Percentiles rank a stretch among this genome's conserved stretches.
Conservation (phyloP, 129 eudicot genomes). For the Smallanthus sonchifolius region DNA sequence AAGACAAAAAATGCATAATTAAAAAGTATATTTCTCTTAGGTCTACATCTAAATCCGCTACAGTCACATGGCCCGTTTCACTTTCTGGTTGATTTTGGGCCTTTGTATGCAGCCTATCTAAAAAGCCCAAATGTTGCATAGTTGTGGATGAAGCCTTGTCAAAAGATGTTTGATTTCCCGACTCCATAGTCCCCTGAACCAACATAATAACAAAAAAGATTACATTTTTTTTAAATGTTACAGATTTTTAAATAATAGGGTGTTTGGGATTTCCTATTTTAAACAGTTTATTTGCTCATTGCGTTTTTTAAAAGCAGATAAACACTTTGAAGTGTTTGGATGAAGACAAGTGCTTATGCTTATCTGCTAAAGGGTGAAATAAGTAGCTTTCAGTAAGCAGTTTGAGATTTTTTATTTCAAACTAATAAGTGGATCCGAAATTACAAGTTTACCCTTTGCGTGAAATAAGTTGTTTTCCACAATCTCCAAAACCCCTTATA, state of each 20-base stretch:
- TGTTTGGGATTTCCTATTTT: neutral
- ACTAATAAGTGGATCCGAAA: neutral
- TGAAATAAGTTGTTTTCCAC: too few species aligned
- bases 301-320: neutral
- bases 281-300: neutral
- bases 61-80: conserved; percentile 27
- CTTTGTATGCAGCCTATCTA: conserved; percentile 41
- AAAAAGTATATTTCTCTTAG: conserved; percentile 78
- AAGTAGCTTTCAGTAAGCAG: neutral
- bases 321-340: neutral
- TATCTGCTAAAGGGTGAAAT: neutral
- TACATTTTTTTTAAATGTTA: neutral
- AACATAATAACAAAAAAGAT: conserved; percentile 10
- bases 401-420: neutral
- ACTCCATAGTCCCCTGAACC: conserved; percentile 59
- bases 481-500: too few species aligned
- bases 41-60: conserved; percentile 68
- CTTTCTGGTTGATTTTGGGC: conserved; percentile 38
- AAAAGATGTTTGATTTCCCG: conserved; percentile 44
- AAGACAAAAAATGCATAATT: conserved; percentile 84
- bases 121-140: conserved; percentile 38
- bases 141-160: conserved; percentile 36
- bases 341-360: neutral
- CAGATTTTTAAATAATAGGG: neutral
- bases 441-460: neutral